Evolutionary conservation across 805 yeast genomes (phyloP).

Genomic region (Candida patagonica): DNA sequence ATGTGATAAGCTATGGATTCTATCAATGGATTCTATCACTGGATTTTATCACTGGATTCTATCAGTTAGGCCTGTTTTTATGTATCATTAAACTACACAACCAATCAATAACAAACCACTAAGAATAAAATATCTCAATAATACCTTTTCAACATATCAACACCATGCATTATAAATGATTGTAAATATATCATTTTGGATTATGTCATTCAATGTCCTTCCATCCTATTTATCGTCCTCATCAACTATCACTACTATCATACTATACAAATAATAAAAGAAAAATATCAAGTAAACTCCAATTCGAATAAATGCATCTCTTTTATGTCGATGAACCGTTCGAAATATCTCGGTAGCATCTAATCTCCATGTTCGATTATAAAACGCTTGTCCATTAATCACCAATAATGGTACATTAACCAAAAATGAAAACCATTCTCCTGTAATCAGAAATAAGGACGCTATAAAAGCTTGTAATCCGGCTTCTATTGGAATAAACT

Average conservation of each 20-base stretch:
- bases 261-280: slow-evolving; percentile 90
- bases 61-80: too few species aligned
- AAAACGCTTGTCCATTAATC: slow-evolving; percentile 68
- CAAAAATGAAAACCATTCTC: slow-evolving; percentile 86
- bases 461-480: slow-evolving; percentile 61
- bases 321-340: slow-evolving; percentile 84
- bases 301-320: slow-evolving; percentile 79
- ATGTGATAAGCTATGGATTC: too few species aligned
- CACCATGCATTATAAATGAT: too few species aligned
- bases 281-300: slow-evolving; percentile 87
- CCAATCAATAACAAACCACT: too few species aligned
- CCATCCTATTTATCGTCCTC: neutral
- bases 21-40: too few species aligned
- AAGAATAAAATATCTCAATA: too few species aligned
- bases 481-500: slow-evolving; percentile 84
- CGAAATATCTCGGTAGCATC: slow-evolving; percentile 98
- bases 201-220: too few species aligned
- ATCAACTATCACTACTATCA: slow-evolving; percentile 89
- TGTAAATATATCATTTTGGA: too few species aligned
- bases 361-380: slow-evolving; percentile 71
- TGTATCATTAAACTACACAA: too few species aligned
- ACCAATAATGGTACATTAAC: slow-evolving; percentile 79
- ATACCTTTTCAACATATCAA: too few species aligned
- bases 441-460: slow-evolving; percentile 64
- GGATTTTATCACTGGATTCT: too few species aligned